Evolutionary conservation across 2,329 filamentous ascomycete species (phyloP).

Genomic region (Trichoderma koningiopsis): DNA sequence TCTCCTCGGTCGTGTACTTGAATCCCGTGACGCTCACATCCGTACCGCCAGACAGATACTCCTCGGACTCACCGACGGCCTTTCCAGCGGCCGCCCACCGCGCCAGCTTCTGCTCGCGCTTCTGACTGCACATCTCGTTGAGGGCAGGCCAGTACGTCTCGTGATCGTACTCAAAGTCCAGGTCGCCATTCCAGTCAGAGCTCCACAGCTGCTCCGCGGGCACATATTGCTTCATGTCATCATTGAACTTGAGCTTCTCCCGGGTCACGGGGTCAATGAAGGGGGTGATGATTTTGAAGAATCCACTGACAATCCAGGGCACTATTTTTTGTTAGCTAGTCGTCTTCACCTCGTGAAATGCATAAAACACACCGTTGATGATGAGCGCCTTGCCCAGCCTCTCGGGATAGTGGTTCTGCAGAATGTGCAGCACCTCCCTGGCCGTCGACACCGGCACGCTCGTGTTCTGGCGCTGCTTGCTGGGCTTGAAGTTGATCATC

Average conservation of each 20-base stretch:
- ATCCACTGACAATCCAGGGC: slow-evolving; percentile 86
- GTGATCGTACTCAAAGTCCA: slow-evolving; percentile 93
- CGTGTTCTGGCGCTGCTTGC: slow-evolving; percentile 72
- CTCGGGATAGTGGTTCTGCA: slow-evolving; percentile 96
- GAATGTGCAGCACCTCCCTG: slow-evolving; percentile 81
- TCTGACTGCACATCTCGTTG: slow-evolving; percentile 67
- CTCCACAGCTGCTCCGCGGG: slow-evolving; percentile 81
- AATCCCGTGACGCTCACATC: slow-evolving; percentile 41
- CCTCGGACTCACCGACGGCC: slow-evolving; percentile 81
- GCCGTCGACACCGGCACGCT: slow-evolving; percentile 73
- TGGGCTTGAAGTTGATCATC: slow-evolving; percentile 88
- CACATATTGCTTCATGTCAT: slow-evolving; percentile 81
- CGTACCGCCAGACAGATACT: slow-evolving; percentile 72
- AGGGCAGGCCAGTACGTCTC: slow-evolving; percentile 85
- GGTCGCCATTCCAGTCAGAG: slow-evolving; percentile 70
- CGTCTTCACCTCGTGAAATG: background rate
- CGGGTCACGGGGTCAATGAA: slow-evolving; percentile 95
- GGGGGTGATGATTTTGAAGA: slow-evolving; percentile 94
- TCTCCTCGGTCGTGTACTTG: slow-evolving; percentile 32
- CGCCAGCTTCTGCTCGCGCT: slow-evolving; percentile 61
- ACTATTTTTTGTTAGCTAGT: slow-evolving; percentile 51
- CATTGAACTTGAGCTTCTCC: slow-evolving; percentile 97
- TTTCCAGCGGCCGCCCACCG: slow-evolving; percentile 82
- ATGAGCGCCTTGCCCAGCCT: slow-evolving; percentile 85
- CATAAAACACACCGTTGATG: slow-evolving; percentile 68